Base-by-base conservation (phyloP, 2,329 filamentous ascomycete genomes). In the Cadophora sp. region DNA sequence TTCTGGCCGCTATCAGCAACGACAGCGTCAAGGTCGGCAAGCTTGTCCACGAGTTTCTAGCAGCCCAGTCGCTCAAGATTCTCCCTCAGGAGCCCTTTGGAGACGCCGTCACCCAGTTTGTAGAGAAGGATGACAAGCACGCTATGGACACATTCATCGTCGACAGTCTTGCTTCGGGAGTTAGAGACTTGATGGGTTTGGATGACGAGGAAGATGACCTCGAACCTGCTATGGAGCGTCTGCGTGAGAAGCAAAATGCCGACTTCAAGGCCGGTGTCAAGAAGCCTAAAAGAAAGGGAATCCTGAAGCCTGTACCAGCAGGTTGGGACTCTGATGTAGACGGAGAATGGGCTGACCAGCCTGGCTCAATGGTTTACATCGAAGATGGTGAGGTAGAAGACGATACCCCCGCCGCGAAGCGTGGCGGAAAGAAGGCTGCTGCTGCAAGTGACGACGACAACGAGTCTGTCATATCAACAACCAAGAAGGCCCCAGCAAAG, bases 101-200 rank as follows among this genome's bases (percentile, higher is more conserved):
- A 18, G 94, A 98, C 75, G 96, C 96, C 0, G 93, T 99, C 5
- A 90, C 89, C 56, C 92, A 97, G 68, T 99, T 96, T 74, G 93
- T 99, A 30, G 90, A 94, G 77, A 98, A 98, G 73, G 93, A 97
- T 72, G 96, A 99, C 81, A 97, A 94, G 76, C 90, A 96, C 73
- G 93, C 93, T 2, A 93, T 98, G 89, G 89, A 94, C 75, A 82
- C 89, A 51, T 95, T 95, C 73, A 89, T 95, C 11, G 87, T 85
- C 24, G 89, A 93, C 39, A 91, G 90, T 16, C 81, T 95, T 2
- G 84, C 87, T 2, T 87, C 85, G 24, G 91, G 94, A 74, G 85
- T 94, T 20, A 88, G 89, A 71, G 86, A 91, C 69, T 83, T 95
- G 74, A 82, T 94, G 41, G 82, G 55, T 83, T 85, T 0, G 87